Conservation (phyloP, 768 basidiomycete species). For the Lepiota brunneoincarnata region DNA sequence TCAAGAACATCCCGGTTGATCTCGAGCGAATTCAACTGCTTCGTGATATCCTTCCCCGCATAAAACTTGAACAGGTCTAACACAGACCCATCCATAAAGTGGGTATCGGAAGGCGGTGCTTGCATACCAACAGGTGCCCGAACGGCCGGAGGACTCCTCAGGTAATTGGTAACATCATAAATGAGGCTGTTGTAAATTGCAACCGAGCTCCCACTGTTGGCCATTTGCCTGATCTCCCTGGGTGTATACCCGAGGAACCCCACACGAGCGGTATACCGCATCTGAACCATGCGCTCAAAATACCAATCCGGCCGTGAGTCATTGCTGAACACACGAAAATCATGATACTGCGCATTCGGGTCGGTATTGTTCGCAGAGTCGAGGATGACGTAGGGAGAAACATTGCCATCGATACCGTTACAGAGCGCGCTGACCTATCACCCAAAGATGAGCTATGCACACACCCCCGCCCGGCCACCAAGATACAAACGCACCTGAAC, state of each 20-base stretch:
- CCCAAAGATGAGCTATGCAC: slow-evolving; percentile 3
- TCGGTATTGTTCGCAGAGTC: slow-evolving; percentile 77
- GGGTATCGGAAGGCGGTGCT: slow-evolving; percentile 39
- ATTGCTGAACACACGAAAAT: slow-evolving; percentile 86
- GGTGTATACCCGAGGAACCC: slow-evolving; percentile 88
- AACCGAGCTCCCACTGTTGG: slow-evolving; percentile 57
- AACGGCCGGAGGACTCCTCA: slow-evolving; percentile 64
- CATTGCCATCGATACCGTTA: slow-evolving; percentile 74
- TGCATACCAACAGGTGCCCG: slow-evolving; percentile 44
- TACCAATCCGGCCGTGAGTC: slow-evolving; percentile 99
- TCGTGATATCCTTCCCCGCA: slow-evolving; percentile 81
- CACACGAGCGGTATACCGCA: slow-evolving; percentile 86
- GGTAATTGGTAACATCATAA: slow-evolving; percentile 85
- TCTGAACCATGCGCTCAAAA: slow-evolving; percentile 87
- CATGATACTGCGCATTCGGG: slow-evolving; percentile 82
- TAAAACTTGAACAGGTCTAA: slow-evolving; percentile 73
- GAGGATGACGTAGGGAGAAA: slow-evolving; percentile 83
- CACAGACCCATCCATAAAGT: slow-evolving; percentile 74
- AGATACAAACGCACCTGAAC: slow-evolving; percentile 64
- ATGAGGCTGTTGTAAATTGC: slow-evolving; percentile 87
- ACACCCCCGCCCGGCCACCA: background rate
- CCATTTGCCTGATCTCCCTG: slow-evolving; percentile 70
- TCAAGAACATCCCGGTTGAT: slow-evolving; percentile 60
- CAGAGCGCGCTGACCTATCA: slow-evolving; percentile 86
- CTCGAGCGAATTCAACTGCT: slow-evolving; percentile 57